Percentiles rank a stretch among this genome's conserved stretches.
Evolutionary conservation across 805 yeast genomes (phyloP).

Genomic region (Sugiyamaella valdiviana): DNA sequence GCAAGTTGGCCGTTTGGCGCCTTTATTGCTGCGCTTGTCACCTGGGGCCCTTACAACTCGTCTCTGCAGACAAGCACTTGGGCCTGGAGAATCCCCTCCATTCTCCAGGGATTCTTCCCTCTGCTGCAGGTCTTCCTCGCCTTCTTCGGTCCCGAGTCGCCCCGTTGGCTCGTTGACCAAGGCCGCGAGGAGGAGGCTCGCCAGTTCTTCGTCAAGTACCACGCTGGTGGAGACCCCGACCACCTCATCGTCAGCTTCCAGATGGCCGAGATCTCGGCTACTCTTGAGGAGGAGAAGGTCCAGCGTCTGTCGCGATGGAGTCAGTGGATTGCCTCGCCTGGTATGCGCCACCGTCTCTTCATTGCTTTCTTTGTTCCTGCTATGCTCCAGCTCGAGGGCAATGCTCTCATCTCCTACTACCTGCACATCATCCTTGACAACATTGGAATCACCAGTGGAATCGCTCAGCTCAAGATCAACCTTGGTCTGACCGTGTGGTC

Average conservation of each 20-base stretch:
- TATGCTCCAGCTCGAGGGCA: slow-evolving; percentile 17
- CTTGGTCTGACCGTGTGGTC: slow-evolving; percentile 13
- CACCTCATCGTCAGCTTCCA: slow-evolving; percentile 23
- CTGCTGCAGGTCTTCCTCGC: slow-evolving; percentile 46
- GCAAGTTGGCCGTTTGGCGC: slow-evolving; percentile 67
- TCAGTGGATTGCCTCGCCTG: slow-evolving; percentile 13
- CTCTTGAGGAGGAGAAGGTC: slow-evolving; percentile 20
- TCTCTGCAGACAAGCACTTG: slow-evolving; percentile 32
- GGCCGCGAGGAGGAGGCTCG: slow-evolving; percentile 52
- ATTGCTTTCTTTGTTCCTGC: slow-evolving; percentile 9
- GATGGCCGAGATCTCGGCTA: slow-evolving; percentile 20
- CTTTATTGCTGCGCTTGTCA: slow-evolving; percentile 68
- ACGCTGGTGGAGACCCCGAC: slow-evolving; percentile 24
- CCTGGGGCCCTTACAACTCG: slow-evolving; percentile 59
- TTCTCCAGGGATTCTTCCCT: slow-evolving; percentile 59
- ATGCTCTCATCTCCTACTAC: slow-evolving; percentile 35
- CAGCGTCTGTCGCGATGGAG: slow-evolving; percentile 17
- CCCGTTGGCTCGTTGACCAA: slow-evolving; percentile 66
- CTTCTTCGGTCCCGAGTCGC: slow-evolving; percentile 77
- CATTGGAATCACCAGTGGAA: slow-evolving; percentile 42
- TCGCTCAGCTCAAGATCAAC: slow-evolving; percentile 17
- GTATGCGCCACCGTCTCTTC: slow-evolving; percentile 12
- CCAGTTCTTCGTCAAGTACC: slow-evolving; percentile 30
- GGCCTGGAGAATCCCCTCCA: slow-evolving; percentile 72
- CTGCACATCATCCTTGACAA: slow-evolving; percentile 44